Conservation (phyloP, 1,139 yeast species). For the Blastobotrys ciferrii region DNA sequence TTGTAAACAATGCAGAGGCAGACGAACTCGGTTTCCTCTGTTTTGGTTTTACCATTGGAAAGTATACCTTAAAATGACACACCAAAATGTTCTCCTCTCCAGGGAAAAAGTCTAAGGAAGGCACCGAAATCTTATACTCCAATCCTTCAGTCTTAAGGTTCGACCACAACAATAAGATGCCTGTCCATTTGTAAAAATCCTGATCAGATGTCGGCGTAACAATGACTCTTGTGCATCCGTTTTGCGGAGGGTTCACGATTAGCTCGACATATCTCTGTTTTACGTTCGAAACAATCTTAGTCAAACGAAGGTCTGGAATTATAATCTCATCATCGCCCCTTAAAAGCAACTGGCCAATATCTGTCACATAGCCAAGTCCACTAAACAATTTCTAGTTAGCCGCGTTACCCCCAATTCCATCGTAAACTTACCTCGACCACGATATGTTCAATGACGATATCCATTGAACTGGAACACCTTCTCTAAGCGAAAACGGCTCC, state of each 20-base stretch:
- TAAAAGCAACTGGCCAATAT: constrained; percentile 19
- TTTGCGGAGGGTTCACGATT: constrained; percentile 22
- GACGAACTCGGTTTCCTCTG: constrained; percentile 2
- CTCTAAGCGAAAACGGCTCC: constrained; percentile 19
- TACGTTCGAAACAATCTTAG: constrained; percentile 25
- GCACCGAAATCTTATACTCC: constrained; percentile 25
- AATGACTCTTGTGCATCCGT: constrained; percentile 22
- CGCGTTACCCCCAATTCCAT: too few species aligned
- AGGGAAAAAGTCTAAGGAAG: constrained; percentile 18
- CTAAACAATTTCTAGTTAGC: constrained; percentile 12
- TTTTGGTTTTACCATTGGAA: constrained; percentile 22
- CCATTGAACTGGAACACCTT: constrained; percentile 27
- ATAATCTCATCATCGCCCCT: constrained; percentile 13
- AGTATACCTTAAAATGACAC: constrained; percentile 31
- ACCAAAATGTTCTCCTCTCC: constrained; percentile 27
- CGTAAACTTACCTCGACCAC: constrained; percentile 23
- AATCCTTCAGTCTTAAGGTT: constrained; percentile 29
- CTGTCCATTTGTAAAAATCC: constrained; percentile 28
- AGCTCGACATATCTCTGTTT: constrained; percentile 26
- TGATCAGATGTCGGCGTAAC: constrained; percentile 25
- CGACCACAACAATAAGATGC: constrained; percentile 26
- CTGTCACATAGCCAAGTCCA: constrained; percentile 19
- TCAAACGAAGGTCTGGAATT: constrained; percentile 24
- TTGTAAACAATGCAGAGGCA: constrained; percentile 1
- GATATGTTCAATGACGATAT: constrained; percentile 20